Evolutionary conservation across 2,329 filamentous ascomycete genomes (phyloP), one percentile per base, ranked within the genome.

Genomic region (Pochonia chlamydosporia): DNA sequence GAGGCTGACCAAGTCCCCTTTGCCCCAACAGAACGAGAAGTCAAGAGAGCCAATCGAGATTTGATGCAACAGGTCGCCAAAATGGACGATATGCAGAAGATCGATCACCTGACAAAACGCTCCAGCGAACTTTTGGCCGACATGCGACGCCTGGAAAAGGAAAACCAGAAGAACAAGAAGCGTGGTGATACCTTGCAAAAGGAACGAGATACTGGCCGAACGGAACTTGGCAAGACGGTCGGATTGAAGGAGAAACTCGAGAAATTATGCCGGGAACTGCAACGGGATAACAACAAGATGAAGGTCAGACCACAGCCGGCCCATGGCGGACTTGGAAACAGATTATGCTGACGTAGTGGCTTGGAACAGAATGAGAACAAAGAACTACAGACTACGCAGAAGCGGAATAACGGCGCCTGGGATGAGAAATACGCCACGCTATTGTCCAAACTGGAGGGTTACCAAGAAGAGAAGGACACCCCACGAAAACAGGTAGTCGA

Each of bases 201-300:
- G 65, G 93, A 99, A 60, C 95, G 95, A 66, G 93, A 99, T 63
- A 84, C 88, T 56, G 86, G 87, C 48, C 83, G 90, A 58, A 87
- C 85, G 40, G 93, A 99, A 64, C 75, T 96, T 47, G 92, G 83
- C 69, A 96, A 96, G 70, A 92, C 91, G 20, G 84, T 87, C 18
- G 87, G 85, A 1, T 81, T 97, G 63, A 96, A 95, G 66, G 91
- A 97, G 65, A 97, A 97, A 69, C 74, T 99, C 40, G 93, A 99
- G 69, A 99, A 97, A 64, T 75, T 99, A 26, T 96, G 91, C 59
- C 78, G 93, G 48, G 93, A 99, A 66, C 77, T 99, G 47, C 93
- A 95, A 51, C 87, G 92, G 59, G 93, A 99, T 63, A 99, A 99
- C 67, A 97, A 97, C 69, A 95, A 95, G 70, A 82, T 99, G 55